These are phyloP conservation scores for Cutaneotrichosporon arboriforme DNA, from an alignment of 1,284 basidiomycete genomes.

Conservation along the genomic window DNA sequence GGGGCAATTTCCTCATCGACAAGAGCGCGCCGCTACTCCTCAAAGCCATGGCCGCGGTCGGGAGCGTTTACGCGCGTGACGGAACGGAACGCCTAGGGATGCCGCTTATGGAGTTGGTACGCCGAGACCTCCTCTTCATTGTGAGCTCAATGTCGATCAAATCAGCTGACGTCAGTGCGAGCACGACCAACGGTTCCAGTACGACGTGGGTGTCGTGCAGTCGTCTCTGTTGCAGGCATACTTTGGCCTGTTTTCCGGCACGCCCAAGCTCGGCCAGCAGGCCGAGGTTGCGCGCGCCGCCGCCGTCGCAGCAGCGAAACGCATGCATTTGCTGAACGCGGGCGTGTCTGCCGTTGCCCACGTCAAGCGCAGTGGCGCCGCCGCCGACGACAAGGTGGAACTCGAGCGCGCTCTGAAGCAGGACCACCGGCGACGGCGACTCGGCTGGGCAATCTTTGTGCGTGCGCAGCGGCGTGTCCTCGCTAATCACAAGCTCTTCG, in stretches of 20 bases:
- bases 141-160: slow-evolving; percentile 6
- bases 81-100: slow-evolving; percentile 14
- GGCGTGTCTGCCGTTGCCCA: slow-evolving; percentile 11
- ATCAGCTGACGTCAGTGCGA: slow-evolving; percentile 12
- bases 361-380: slow-evolving; percentile 8
- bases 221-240: slow-evolving; percentile 17
- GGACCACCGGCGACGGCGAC: slow-evolving; percentile 16
- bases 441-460: slow-evolving; percentile 28
- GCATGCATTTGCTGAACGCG: slow-evolving; percentile 24
- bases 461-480: background rate
- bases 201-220: slow-evolving; percentile 21
- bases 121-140: slow-evolving; percentile 21
- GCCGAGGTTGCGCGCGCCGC: slow-evolving; percentile 16
- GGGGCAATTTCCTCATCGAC: slow-evolving; percentile 10
- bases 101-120: slow-evolving; percentile 20
- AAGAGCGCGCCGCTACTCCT: slow-evolving; percentile 18
- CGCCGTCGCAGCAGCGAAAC: slow-evolving; percentile 14
- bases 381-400: slow-evolving; percentile 7
- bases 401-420: slow-evolving; percentile 14
- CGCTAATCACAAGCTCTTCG: slow-evolving; percentile 17
- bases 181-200: slow-evolving; percentile 21
- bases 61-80: slow-evolving; percentile 22
- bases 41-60: slow-evolving; percentile 21
- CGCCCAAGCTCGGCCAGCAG: slow-evolving; percentile 20
- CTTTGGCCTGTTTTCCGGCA: slow-evolving; percentile 23